Conservation (phyloP, 1,284 basidiomycete genomes). For the Thecaphora frezii region DNA sequence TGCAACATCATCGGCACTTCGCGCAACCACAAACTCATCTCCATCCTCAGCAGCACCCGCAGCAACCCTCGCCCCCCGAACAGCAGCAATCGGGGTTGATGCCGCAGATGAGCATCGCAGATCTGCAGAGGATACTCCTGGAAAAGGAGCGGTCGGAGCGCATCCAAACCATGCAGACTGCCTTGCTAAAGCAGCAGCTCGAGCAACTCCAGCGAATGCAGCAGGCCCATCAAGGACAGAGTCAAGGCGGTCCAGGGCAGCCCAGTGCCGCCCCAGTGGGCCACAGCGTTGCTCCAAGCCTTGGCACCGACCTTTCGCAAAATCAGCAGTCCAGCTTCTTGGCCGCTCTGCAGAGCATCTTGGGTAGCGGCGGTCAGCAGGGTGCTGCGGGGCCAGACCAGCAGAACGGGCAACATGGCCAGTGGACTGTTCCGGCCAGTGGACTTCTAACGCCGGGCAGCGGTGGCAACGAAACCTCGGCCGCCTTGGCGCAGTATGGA, state of each 20-base stretch:
- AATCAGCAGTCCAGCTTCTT: conserved; percentile 34
- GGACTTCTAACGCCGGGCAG: background rate
- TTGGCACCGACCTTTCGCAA: conserved; percentile 19
- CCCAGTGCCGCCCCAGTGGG: background rate
- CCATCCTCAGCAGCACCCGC: conserved; percentile 7
- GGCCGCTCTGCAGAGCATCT: conserved; percentile 26
- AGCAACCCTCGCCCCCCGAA: background rate
- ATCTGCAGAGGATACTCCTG: conserved; percentile 39
- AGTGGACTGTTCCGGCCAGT: conserved; percentile 1
- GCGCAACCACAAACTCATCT: conserved; percentile 1
- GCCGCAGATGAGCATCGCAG: conserved; percentile 29
- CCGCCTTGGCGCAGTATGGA: conserved; percentile 44
- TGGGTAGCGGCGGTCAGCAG: conserved; percentile 15
- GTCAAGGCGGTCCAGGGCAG: too few relatives aligned
- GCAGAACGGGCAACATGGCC: conserved; percentile 10
- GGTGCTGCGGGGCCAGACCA: background rate
- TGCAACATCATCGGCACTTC: too few relatives aligned
- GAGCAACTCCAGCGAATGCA: conserved; percentile 39
- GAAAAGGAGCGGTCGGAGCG: conserved; percentile 46
- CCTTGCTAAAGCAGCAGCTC: conserved; percentile 45
- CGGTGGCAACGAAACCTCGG: conserved; percentile 9
- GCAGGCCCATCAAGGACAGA: conserved; percentile 1
- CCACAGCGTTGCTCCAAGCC: background rate
- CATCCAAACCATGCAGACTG: conserved; percentile 49
- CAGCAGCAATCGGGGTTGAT: conserved; percentile 7